These are phyloP conservation scores for Glycine latifolia DNA, from an alignment of 306 rosid genomes.

Conservation along the genomic window DNA sequence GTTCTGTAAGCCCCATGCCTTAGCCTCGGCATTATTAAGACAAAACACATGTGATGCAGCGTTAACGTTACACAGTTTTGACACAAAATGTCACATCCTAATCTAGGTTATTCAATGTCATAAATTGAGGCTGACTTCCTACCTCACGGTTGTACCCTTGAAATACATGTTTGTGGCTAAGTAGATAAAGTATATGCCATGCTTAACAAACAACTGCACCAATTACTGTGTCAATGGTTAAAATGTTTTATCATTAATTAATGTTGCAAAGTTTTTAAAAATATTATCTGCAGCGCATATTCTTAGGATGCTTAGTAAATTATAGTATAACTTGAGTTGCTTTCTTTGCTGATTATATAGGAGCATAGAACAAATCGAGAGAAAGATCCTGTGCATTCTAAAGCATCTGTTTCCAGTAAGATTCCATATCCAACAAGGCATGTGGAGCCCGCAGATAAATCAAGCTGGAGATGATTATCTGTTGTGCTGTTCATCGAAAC, in stretches of 20 bases:
- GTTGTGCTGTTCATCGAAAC: not conserved
- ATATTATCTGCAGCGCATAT: too few relatives aligned
- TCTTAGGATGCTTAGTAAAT: too few relatives aligned
- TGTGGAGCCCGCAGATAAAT: conserved; percentile 55
- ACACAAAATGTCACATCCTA: conserved; percentile 32
- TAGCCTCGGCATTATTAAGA: not conserved
- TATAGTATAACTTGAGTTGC: not conserved
- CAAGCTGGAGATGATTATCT: conserved; percentile 62
- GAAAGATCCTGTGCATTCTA: conserved; percentile 52
- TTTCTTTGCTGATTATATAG: conserved; percentile 48
- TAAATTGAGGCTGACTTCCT: conserved; percentile 1
- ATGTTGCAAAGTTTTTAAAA: too few relatives aligned
- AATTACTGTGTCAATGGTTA: too few relatives aligned
- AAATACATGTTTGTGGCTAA: too few relatives aligned
- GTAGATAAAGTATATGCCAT: too few relatives aligned
- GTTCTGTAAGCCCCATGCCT: conserved; percentile 61
- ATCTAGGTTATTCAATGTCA: not conserved
- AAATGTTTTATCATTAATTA: too few relatives aligned
- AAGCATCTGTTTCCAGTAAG: conserved; percentile 48
- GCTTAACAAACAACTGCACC: too few relatives aligned
- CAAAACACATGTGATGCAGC: not conserved
- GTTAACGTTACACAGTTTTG: not conserved
- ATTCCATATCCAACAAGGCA: conserved; percentile 53
- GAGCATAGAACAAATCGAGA: conserved; percentile 70
- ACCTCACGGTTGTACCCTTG: too few relatives aligned